A percentile compares a stretch with the other conserved stretches of the same genome.
Conservation (phyloP, 2,329 filamentous ascomycete species). For the Colletotrichum sp. region DNA sequence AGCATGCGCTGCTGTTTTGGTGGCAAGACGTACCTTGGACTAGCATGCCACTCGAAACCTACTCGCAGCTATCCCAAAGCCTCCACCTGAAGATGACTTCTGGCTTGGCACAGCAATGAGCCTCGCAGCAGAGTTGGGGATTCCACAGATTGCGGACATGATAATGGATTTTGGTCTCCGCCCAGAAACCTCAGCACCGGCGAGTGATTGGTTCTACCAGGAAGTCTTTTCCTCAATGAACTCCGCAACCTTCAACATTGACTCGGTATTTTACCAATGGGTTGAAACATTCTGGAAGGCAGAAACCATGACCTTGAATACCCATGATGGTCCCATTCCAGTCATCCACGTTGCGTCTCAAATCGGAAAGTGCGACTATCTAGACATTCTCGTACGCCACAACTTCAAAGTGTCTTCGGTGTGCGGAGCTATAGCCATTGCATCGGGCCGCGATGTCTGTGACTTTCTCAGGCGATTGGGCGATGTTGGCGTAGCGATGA, state of each 20-base stretch:
- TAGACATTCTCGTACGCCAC: neutral
- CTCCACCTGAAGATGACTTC: neutral
- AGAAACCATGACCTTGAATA: neutral
- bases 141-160: neutral
- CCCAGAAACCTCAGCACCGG: neutral
- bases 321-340: neutral
- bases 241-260: too few relatives aligned
- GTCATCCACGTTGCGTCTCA: neutral
- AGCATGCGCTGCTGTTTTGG: neutral
- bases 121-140: neutral
- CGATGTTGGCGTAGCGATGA: too few relatives aligned
- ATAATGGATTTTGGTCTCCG: neutral
- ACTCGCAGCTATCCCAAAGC: fast-evolving
- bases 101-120: neutral
- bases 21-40: neutral
- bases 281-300: too few relatives aligned
- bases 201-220: neutral
- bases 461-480: too few relatives aligned
- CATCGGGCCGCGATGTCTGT: too few relatives aligned
- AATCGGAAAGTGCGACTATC: neutral
- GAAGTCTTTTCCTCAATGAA: too few relatives aligned
- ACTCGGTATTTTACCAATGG: too few relatives aligned
- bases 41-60: neutral
- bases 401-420: neutral
- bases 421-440: neutral